Base-by-base conservation (phyloP, 176 grass and related monocot genomes). In the Triticum urartu region DNA sequence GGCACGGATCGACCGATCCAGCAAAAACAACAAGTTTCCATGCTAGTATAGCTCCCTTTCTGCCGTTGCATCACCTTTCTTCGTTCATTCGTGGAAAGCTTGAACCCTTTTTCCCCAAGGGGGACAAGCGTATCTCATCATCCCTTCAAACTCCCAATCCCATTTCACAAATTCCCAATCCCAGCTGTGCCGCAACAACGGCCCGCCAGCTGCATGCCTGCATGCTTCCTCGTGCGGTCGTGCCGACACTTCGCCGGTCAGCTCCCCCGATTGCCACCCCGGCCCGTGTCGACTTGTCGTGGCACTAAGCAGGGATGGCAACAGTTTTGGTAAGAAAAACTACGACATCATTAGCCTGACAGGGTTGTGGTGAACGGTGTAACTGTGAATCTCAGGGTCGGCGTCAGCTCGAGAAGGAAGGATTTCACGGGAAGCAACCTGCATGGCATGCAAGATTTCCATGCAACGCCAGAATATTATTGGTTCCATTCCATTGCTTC, bases 351-450 rank as follows among this genome's bases (percentile, higher is more conserved):
- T 18, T 52, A 17, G 48, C 48, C 48, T 52, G 48, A 17, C 48
- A 17, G 14, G 14, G 14, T 52, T 9, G 14, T 17, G 50, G 15
- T 17, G 84, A 33, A 36, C 8, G 50, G 26, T 2, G 50, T 5
- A 54, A 17, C 14, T 54, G 14, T 6, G 6, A 11, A 67, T 26
- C 21, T 63, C 39, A 26, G 61, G 33, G 21, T 83, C 74, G 20
- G 34, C 66, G 20, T 83, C 84, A 21, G 33, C 17, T 65, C 43
- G 24, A 22, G 74, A 73, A 85, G 45, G 54, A 45, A 89, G 54
- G 79, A 84, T 80, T 84, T 87, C 59, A 75, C 59, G 66, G 43
- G 43, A 87, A 79, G 84, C 58, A 87, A 90, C 80, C 30, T 58
- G 0, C 78, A 63, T 39, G 59, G 79, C 83, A 70, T 64, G 65